Conservation (phyloP, 2,329 filamentous ascomycete species). For the Aspergillaceae sp. region DNA sequence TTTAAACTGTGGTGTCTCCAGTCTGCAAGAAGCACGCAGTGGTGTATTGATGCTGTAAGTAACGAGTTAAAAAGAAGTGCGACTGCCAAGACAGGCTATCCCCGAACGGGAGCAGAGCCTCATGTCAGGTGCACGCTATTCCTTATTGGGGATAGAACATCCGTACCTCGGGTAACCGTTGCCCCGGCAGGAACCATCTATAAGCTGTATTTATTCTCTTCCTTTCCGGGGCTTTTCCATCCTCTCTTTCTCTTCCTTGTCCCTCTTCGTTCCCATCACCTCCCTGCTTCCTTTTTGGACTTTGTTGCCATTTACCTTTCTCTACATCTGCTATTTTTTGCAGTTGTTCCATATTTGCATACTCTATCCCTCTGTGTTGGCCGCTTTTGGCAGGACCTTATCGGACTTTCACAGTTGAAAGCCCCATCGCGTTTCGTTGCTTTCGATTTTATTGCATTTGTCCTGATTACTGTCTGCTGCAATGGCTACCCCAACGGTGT, state of each 20-base stretch:
- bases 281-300: conserved; percentile 5
- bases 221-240: conserved; percentile 11
- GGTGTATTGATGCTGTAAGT: too few relatives aligned
- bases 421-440: too few relatives aligned
- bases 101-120: conserved; percentile 15
- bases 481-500: conserved; percentile 78
- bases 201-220: conserved; percentile 32
- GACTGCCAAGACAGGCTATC: conserved; percentile 2
- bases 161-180: conserved; percentile 32
- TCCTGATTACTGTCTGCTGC: conserved; percentile 19
- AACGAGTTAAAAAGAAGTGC: conserved; percentile 1
- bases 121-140: conserved; percentile 40
- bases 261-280: conserved; percentile 11
- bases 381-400: conserved; percentile 7
- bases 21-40: too few relatives aligned
- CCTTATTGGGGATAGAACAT: conserved; percentile 28
- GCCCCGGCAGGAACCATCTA: conserved; percentile 27
- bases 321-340: conserved; percentile 11
- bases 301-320: conserved; percentile 12
- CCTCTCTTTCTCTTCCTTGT: conserved; percentile 16
- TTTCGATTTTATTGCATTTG: not conserved
- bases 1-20: too few relatives aligned
- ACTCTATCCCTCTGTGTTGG: not conserved
- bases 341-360: conserved; percentile 15
- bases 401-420: conserved; percentile 3